Conservation (phyloP, 345 rosid species). For the Salix koriyanagi region DNA sequence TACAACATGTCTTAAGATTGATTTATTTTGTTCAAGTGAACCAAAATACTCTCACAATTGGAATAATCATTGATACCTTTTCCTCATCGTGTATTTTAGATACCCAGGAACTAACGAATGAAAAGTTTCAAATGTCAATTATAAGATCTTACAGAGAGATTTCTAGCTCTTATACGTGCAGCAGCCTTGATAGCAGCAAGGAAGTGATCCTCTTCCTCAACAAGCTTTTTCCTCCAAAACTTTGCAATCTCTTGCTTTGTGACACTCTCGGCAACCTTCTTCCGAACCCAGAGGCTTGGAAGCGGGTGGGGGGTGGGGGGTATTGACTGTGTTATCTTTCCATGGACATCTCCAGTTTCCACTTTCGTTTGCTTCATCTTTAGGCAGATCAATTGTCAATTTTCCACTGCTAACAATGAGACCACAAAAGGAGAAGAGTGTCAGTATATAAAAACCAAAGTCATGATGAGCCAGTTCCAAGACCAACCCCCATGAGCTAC, state of each 20-base stretch:
- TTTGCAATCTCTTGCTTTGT: constrained; percentile 75
- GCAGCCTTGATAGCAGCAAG: constrained; percentile 88
- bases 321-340: constrained; percentile 21
- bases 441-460: neutral
- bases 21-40: neutral
- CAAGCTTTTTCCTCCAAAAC: constrained; percentile 71
- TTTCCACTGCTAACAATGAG: neutral
- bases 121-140: neutral
- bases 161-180: constrained; percentile 72
- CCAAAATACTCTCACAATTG: neutral
- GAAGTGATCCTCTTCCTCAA: constrained; percentile 79
- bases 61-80: no score
- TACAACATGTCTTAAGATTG: neutral
- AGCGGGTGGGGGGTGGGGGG: constrained; percentile 45
- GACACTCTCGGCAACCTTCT: constrained; percentile 38
- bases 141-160: constrained; percentile 48
- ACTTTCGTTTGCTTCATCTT: constrained; percentile 42
- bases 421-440: neutral
- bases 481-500: constrained; percentile 19
- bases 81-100: no score
- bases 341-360: constrained; percentile 20
- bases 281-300: constrained; percentile 40
- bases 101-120: neutral
- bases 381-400: neutral
- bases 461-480: neutral